These are phyloP conservation scores for Obelidium mucronatum DNA, from an alignment of 192 early-diverging fungal genomes.

Conservation along the genomic window DNA sequence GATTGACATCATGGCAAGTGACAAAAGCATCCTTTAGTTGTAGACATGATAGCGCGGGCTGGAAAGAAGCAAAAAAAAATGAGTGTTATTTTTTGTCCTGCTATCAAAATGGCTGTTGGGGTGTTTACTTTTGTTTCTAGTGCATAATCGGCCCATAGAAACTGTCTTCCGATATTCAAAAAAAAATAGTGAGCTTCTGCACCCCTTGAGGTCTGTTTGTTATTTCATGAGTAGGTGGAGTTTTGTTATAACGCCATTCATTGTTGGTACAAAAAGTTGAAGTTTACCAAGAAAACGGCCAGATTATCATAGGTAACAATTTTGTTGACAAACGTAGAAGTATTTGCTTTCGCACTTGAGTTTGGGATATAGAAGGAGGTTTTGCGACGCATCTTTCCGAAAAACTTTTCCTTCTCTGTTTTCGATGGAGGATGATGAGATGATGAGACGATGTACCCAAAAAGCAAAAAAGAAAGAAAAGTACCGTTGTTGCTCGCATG, in stretches of 20 bases:
- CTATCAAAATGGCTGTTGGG: too few species aligned
- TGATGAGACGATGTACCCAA: too few species aligned
- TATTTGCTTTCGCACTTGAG: conserved; percentile 36
- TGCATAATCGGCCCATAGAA: conserved; percentile 75
- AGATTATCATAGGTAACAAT: conserved; percentile 54
- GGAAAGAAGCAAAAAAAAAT: conserved; percentile 5
- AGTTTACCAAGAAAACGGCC: conserved; percentile 48
- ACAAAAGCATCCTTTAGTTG: conserved; percentile 78
- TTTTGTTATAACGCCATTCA: neutral
- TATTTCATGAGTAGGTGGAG: neutral
- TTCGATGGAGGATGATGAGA: too few species aligned
- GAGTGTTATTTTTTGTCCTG: too few species aligned
- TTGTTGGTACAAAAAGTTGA: neutral
- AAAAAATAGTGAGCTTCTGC: conserved; percentile 70
- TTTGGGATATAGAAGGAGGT: conserved; percentile 34
- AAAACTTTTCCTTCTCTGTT: conserved; percentile 39
- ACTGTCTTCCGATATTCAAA: conserved; percentile 73
- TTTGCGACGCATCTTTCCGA: conserved; percentile 33
- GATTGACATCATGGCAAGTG: conserved; percentile 87
- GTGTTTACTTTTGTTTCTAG: conserved; percentile 65
- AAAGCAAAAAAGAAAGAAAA: neutral
- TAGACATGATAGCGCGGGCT: conserved; percentile 84
- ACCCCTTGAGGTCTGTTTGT: conserved; percentile 40
- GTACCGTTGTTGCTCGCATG: neutral
- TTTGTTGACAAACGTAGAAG: conserved; percentile 45